Base-by-base conservation (phyloP, 202 grass and related monocot species). In the Brachypodium distachyon region DNA sequence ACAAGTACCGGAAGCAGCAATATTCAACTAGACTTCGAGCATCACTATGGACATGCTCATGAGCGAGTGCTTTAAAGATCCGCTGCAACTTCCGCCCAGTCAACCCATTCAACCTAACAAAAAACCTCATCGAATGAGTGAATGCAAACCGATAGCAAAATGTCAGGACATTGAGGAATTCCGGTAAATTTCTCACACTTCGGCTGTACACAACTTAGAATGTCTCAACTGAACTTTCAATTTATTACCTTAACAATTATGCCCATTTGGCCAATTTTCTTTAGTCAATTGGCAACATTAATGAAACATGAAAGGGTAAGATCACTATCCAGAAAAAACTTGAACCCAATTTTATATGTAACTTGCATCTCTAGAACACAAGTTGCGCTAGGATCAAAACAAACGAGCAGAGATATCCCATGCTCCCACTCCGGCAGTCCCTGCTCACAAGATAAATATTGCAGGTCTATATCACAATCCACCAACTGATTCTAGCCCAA, bases 1-100 rank as follows among this genome's bases (percentile, higher is more conserved):
- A 88, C 64, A 98, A 78, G 70, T 92, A 98, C 61, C 95, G 88
- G 83, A 95, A 98, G 78, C 95, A 98, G 63, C 91, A 90, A 83
- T 98, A 98, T 62, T 98, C 95, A 77, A 98, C 84, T 75, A 98
- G 83, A 87, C 67, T 95, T 72, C 77, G 87, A 74, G 82, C 89
- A 82, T 92, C 87, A 78, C 61, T 77, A 31, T 82, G 87, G 42
- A 90, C 46, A 81, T 79, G 70, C 47, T 90, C 66, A 33, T 89
- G 89, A 73, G 95, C 85, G 68, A 98, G 87, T 9, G 87, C 68
- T 82, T 85, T 81, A 63, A 94, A 98, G 52, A 90, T 88, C 64
- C 87, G 88, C 51, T 98, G 91, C 80, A 95, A 78, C 86, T 98
- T 80, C 53, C 79, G 77, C 52, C 91, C 95, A 4, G 91, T 95